phyloP scores from a whole-genome alignment of 2,329 filamentous ascomycete genomes.

The Claviceps purpurea region DNA sequence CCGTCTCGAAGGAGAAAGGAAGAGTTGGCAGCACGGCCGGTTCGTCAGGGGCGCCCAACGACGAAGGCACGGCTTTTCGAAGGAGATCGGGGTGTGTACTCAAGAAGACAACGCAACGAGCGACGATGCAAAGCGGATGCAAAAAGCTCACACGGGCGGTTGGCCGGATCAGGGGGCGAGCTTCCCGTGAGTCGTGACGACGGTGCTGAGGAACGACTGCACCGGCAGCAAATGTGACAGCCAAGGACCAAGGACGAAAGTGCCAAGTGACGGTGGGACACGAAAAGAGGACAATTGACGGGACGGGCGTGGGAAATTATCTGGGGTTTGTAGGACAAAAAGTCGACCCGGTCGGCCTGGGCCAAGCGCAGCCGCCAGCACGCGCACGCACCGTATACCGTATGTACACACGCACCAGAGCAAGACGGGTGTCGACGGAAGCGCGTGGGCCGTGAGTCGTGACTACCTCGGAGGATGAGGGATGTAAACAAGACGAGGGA shows the following conservation, averaged over 20 bases:
- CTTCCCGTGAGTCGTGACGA: conserved; percentile 6
- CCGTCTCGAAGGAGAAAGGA: background rate
- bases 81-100: conserved; percentile 5
- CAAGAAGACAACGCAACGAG: conserved; percentile 2
- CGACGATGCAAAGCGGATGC: conserved; percentile 5
- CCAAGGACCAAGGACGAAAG: conserved; percentile 7
- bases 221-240: conserved; percentile 5
- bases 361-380: conserved; percentile 9
- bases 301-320: conserved; percentile 12
- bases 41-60: conserved; percentile 8
- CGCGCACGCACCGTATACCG: conserved; percentile 1
- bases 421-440: background rate
- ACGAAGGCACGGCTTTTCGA: conserved; percentile 8
- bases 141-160: conserved; percentile 6
- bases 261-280: conserved; percentile 12
- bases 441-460: conserved; percentile 5
- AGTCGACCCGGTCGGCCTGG: conserved; percentile 7
- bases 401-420: background rate
- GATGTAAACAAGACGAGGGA: background rate
- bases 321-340: conserved; percentile 14
- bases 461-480: conserved; percentile 4
- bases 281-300: conserved; percentile 13
- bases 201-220: conserved; percentile 6
- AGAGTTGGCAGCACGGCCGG: conserved; percentile 6
- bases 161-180: conserved; percentile 8